Evolutionary conservation across 306 rosid genomes (phyloP).

Genomic region (Rosa rugosa): DNA sequence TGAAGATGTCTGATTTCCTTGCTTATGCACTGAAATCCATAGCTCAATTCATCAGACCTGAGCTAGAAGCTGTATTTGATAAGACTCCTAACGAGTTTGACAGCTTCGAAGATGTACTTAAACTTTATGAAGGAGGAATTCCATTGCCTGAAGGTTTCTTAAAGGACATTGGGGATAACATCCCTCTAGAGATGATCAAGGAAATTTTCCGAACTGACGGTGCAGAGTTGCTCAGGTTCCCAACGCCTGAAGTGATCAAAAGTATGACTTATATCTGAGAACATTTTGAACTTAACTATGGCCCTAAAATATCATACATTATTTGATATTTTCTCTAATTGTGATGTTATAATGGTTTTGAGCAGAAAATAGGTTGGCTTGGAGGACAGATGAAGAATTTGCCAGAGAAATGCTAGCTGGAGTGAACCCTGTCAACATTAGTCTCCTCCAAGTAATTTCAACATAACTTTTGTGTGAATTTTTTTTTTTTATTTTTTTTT

Average conservation of each 20-base stretch:
- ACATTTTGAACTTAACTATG: not conserved
- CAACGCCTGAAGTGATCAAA: slow-evolving; percentile 71
- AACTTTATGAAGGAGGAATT: slow-evolving; percentile 74
- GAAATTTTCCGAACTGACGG: slow-evolving; percentile 65
- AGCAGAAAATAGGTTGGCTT: slow-evolving; percentile 51
- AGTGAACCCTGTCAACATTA: slow-evolving; percentile 59
- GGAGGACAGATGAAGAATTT: slow-evolving; percentile 84
- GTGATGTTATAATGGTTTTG: slow-evolving; percentile 21
- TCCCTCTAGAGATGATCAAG: slow-evolving; percentile 63
- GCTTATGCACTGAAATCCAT: slow-evolving; percentile 64
- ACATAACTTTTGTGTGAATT: not conserved
- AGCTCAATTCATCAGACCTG: slow-evolving; percentile 62
- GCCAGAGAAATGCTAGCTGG: slow-evolving; percentile 78
- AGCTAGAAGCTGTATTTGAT: slow-evolving; percentile 58
- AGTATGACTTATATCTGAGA: slow-evolving; percentile 33
- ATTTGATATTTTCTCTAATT: not conserved
- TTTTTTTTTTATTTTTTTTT: not conserved
- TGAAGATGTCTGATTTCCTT: slow-evolving; percentile 84
- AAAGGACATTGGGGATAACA: slow-evolving; percentile 40
- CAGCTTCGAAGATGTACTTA: slow-evolving; percentile 53
- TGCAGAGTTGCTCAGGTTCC: slow-evolving; percentile 50
- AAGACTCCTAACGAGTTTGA: slow-evolving; percentile 72
- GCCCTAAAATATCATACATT: not conserved
- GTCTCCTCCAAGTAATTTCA: slow-evolving; percentile 53
- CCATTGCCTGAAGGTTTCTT: slow-evolving; percentile 47